Conservation (phyloP, 148 eudicot species). For the Dianthus caryophyllus region DNA sequence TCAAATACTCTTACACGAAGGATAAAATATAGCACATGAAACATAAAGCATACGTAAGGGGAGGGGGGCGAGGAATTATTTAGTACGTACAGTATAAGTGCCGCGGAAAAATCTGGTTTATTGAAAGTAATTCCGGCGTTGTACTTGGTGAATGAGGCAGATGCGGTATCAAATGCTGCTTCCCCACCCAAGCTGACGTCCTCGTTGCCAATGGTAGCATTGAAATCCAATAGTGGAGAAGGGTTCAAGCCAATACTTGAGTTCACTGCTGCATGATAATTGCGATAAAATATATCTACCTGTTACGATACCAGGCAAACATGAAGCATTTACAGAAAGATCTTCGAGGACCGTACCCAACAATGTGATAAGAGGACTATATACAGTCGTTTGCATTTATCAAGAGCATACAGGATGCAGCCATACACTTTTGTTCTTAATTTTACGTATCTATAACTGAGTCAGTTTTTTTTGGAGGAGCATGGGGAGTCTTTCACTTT, state of each 20-base stretch:
- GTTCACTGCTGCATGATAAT: constrained; percentile 61
- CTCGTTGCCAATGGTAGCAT: constrained; percentile 68
- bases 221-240: constrained; percentile 57
- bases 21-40: not conserved
- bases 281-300: constrained; percentile 76
- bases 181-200: constrained; percentile 77
- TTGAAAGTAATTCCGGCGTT: constrained; percentile 68
- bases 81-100: constrained; percentile 65
- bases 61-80: not conserved
- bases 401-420: not conserved
- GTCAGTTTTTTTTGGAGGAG: no score
- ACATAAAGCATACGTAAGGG: not conserved
- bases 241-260: constrained; percentile 85
- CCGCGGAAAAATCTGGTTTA: constrained; percentile 73
- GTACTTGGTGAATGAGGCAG: constrained; percentile 75
- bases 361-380: not conserved
- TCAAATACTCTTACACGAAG: no score
- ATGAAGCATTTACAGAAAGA: constrained; percentile 1
- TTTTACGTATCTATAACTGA: no score
- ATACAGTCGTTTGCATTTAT: not conserved
- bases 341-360: not conserved
- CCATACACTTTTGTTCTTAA: no score
- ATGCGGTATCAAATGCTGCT: constrained; percentile 80
- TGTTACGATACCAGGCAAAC: constrained; percentile 28
- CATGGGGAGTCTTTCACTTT: no score